Base-by-base conservation (phyloP, 2,329 filamentous ascomycete species). In the Magnaporthales sp. region DNA sequence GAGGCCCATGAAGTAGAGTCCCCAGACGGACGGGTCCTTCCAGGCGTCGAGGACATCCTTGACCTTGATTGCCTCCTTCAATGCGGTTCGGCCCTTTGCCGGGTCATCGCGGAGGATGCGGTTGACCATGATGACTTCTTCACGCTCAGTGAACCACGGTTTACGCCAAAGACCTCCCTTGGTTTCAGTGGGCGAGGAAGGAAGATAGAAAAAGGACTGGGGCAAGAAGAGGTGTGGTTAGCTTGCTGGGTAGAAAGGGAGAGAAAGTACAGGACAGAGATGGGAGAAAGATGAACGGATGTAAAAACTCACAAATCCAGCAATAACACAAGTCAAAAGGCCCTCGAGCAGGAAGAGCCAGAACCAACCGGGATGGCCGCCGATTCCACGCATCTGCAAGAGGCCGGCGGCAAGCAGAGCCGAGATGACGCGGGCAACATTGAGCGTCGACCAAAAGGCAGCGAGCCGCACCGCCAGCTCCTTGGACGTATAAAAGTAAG, bases 51-150 rank as follows among this genome's bases (percentile, higher is more conserved):
- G 77, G 71, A 84, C 73, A 66, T 83, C 80, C 54, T 74, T 71
- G 67, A 76, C 74, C 0, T 77, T 81, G 2, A 76, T 75, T 8
- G 78, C 76, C 68, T 84, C 78, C 67, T 79, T 76, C 66, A 83
- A 72, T 15, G 76, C 75, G 0, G 81, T 84, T 13, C 83, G 75
- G 15, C 79, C 83, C 73, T 85, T 85, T 46, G 82, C 82, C 0
- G 83, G 82, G 70, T 85, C 83, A 63, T 85, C 83, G 38, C 83
- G 79, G 13, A 84, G 75, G 11, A 84, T 79, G 7, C 82, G 79
- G 72, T 90, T 91, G 22, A 89, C 83, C 83, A 91, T 86, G 71
- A 91, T 90, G 67, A 86, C 83, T 71, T 91, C 89, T 72, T 91
- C 86, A 1, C 80, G 80, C 72, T 90, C 88, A 2, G 78, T 84